Evolutionary conservation across 345 rosid genomes (phyloP).

Genomic region (Syzygium aromaticum): DNA sequence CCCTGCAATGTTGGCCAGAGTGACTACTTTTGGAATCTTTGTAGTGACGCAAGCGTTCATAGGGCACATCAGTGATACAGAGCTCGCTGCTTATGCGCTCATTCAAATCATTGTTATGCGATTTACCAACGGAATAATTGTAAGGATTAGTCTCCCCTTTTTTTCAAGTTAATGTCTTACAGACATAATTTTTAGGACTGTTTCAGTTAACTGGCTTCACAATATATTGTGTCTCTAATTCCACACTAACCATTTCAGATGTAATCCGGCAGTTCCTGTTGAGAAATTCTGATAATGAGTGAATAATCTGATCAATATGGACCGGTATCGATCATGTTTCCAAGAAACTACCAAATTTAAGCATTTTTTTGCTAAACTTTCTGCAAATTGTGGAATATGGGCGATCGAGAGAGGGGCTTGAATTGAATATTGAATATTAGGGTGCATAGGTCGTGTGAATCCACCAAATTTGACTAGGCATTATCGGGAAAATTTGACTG

Average conservation of each 20-base stretch:
- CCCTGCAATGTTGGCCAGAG: constrained; percentile 39
- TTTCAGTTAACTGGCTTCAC: not conserved
- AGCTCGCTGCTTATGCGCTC: constrained; percentile 44
- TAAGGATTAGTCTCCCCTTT: not conserved
- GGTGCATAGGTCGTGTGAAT: not conserved
- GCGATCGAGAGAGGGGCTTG: not conserved
- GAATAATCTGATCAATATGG: not conserved
- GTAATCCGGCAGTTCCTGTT: not conserved
- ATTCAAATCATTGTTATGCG: constrained; percentile 29
- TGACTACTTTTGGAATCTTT: constrained; percentile 32
- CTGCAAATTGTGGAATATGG: not conserved
- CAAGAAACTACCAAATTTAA: not conserved
- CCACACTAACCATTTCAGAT: not conserved
- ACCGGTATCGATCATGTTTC: not conserved
- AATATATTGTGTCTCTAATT: not conserved
- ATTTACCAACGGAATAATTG: constrained; percentile 27
- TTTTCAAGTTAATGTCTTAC: not conserved
- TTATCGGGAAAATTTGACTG: not conserved
- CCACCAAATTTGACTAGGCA: too few relatives aligned
- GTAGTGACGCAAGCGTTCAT: constrained; percentile 47
- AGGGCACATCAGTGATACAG: constrained; percentile 27
- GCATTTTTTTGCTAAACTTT: not conserved
- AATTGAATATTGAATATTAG: not conserved
- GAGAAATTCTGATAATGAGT: not conserved
- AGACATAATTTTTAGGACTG: not conserved